Base-by-base conservation (phyloP, 805 yeast genomes). In the Saturnispora halmiae region DNA sequence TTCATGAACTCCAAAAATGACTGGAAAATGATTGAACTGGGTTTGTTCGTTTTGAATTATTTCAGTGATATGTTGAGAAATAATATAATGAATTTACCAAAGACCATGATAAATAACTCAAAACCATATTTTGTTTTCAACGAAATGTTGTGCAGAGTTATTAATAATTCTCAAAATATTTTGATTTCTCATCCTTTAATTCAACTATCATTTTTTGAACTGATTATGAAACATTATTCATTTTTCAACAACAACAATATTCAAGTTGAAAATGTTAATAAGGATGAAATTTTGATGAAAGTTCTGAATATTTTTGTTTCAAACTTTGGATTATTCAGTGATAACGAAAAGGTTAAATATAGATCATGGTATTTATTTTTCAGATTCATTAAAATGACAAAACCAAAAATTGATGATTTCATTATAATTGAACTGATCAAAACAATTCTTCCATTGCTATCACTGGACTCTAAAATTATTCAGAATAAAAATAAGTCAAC, bases 291-390 rank as follows among this genome's bases (percentile, higher is more conserved):
- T 31, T 65, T 83, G 9, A 58, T 72, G 45, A 72, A 79, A 44
- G 75, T 86, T 15, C 65, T 90, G 43, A 82, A 83, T 50, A 72
- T 83, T 18, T 90, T 92, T 56, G 75, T 86, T 34, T 77, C 92
- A 14, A 78, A 77, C 27, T 71, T 79, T 50, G 97, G 96, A 13
- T 73, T 90, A 46, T 87, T 85, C 59, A 85, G 81, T 61, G 66
- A 70, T 4, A 69, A 72, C 49, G 81, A 73, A 43, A 81, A 77
- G 46, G 96, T 88, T 4, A 77, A 87, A 52, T 69, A 76, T 42
- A 77, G 96, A 58, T 72, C 94, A 31, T 92, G 97, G 96, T 90
- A 85, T 58, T 66, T 88, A 47, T 85, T 90, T 51, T 79, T 79
- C 53, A 73, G 94, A 57, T 83, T 88, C 53, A 70, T 87, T 46